Evolutionary conservation across 768 basidiomycete genomes (phyloP), one percentile per base, ranked within the genome.

Genomic region (Leccinum imitatum): DNA sequence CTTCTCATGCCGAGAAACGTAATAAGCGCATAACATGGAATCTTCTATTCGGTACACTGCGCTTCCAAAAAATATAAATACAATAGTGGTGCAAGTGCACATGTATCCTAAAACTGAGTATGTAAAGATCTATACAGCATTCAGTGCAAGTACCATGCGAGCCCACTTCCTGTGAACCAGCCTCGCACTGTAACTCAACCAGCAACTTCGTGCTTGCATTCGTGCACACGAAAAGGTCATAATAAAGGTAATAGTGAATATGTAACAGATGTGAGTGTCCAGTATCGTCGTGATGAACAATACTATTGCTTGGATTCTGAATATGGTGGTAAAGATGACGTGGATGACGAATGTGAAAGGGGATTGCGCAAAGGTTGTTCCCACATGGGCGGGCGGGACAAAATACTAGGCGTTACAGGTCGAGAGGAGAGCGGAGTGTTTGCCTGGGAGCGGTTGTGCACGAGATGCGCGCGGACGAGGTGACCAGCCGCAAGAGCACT

Each of bases 401-500:
- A 19, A 10, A 69, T 62, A 11, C 82, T 85, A 9, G 88, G 88
- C 3, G 87, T 87, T 11, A 81, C 77, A 8, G 87, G 87, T 8
- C 82, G 77, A 30, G 86, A 86, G 19, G 74, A 77, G 10, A 80
- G 84, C 0, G 94, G 94, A 0, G 95, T 96, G 59, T 85, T 88
- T 17, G 87, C 82, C 67, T 86, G 86, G 56, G 88, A 90, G 57
- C 95, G 84, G 72, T 98, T 98, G 78, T 95, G 95, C 39, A 86
- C 87, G 75, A 97, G 84, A 72, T 98, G 95, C 31, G 95, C 95
- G 46, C 90, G 84, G 69, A 98, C 94, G 62, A 98, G 82, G 70
- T 97, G 95, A 0, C 96, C 96, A 3, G 94, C 95, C 1, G 95
- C 95, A 44, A 99, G 84, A 2, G 97, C 95, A 64, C 87, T 88